These are phyloP conservation scores for Eucalyptus brandiana DNA, from an alignment of 345 rosid genomes.

Conservation along the genomic window DNA sequence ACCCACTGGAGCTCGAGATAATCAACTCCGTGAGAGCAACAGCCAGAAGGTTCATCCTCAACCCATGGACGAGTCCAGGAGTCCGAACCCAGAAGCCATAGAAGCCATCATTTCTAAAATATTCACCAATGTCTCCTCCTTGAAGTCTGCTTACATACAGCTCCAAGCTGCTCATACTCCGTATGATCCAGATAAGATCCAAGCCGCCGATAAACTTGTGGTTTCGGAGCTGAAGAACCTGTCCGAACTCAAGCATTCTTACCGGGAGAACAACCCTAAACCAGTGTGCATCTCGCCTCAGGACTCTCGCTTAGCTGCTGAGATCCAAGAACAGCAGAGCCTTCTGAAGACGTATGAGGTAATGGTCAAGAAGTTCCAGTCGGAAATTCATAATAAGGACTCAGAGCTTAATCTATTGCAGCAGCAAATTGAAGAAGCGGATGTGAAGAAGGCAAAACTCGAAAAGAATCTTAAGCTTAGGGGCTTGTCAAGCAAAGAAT, in stretches of 20 bases:
- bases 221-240: neutral
- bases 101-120: conserved; percentile 4
- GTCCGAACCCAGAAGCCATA: conserved; percentile 1
- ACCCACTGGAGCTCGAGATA: conserved; percentile 8
- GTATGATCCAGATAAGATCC: conserved; percentile 8
- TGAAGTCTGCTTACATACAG: conserved; percentile 8
- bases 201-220: conserved; percentile 1
- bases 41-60: conserved; percentile 6
- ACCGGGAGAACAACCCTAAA: conserved; percentile 8
- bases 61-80: conserved; percentile 10
- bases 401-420: conserved; percentile 2
- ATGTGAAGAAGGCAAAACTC: conserved; percentile 3
- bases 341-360: conserved; percentile 9
- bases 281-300: conserved; percentile 5
- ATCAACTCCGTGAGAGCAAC: conserved; percentile 8
- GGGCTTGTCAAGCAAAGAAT: conserved; percentile 7
- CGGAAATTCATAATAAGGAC: conserved; percentile 9
- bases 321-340: conserved; percentile 14
- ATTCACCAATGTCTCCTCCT: conserved; percentile 3
- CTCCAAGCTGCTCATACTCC: conserved; percentile 9
- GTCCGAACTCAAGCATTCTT: conserved; percentile 7
- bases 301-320: conserved; percentile 12
- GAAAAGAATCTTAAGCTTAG: conserved; percentile 11
- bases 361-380: conserved; percentile 11
- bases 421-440: conserved; percentile 4